Percentiles rank a stretch among this genome's conserved stretches.
These are phyloP conservation scores for Wickerhamiella kazuoi DNA, from an alignment of 805 yeast genomes.

Conservation along the genomic window DNA sequence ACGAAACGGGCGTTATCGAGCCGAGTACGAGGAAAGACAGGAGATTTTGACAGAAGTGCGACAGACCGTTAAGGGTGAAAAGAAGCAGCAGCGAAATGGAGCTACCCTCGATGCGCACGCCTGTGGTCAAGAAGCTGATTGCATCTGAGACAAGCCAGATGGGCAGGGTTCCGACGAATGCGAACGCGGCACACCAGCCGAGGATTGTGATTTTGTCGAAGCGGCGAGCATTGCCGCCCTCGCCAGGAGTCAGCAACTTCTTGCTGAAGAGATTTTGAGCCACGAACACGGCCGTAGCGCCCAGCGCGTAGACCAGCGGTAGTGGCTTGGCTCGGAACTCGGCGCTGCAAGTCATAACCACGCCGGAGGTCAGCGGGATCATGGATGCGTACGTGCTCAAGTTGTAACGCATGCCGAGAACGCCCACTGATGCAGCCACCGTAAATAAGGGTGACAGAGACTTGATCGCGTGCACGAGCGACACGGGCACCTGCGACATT, in stretches of 20 bases:
- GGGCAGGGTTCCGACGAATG: slow-evolving; percentile 52
- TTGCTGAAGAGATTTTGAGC: slow-evolving; percentile 77
- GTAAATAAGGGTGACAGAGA: slow-evolving; percentile 82
- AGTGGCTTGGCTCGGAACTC: slow-evolving; percentile 29
- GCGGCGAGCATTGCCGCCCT: slow-evolving; percentile 20
- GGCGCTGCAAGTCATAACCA: slow-evolving; percentile 42
- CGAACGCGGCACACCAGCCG: slow-evolving; percentile 60
- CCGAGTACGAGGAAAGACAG: slow-evolving; percentile 70
- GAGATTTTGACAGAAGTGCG: slow-evolving; percentile 65
- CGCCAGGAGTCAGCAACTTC: slow-evolving; percentile 41
- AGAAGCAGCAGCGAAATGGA: slow-evolving; percentile 25
- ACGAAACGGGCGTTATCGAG: slow-evolving; percentile 64
- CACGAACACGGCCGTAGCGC: slow-evolving; percentile 61
- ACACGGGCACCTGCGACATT: slow-evolving; percentile 83
- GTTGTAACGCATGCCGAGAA: slow-evolving; percentile 42
- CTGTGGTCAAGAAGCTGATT: slow-evolving; percentile 8
- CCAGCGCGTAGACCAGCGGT: slow-evolving; percentile 53
- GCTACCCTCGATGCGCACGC: slow-evolving; percentile 8
- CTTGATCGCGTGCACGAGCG: slow-evolving; percentile 84
- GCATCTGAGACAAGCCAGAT: slow-evolving; percentile 55
- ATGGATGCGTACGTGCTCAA: slow-evolving; percentile 58
- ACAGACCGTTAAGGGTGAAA: slow-evolving; percentile 47
- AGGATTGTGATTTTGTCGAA: slow-evolving; percentile 72
- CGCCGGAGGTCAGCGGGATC: slow-evolving; percentile 66
- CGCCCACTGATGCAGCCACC: slow-evolving; percentile 52